Evolutionary conservation across 2,329 filamentous ascomycete genomes (phyloP).

Genomic region (Beauveria pseudobassiana): DNA sequence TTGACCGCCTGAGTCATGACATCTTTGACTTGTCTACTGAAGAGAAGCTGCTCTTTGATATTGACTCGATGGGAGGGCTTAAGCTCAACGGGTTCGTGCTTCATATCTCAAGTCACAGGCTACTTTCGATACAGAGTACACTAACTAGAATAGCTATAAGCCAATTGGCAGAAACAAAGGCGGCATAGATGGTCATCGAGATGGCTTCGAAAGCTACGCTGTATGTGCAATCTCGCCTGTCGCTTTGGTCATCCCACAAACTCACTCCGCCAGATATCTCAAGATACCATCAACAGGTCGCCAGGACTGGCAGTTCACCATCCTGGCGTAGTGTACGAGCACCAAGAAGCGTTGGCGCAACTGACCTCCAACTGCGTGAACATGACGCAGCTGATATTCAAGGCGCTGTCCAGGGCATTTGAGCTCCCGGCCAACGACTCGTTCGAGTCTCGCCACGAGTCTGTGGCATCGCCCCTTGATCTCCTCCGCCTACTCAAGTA

Average conservation of each 20-base stretch:
- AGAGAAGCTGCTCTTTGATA: neutral
- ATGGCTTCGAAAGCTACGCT: slow-evolving; percentile 5
- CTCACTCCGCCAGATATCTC: neutral
- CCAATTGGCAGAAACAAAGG: neutral
- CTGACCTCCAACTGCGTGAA: neutral
- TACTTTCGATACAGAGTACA: too few species aligned
- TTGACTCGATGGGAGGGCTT: neutral
- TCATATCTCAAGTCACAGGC: too few species aligned
- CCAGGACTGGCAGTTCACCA: neutral
- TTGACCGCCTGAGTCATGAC: neutral
- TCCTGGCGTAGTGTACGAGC: neutral
- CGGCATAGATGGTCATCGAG: neutral
- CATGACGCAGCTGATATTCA: neutral
- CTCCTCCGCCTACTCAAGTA: neutral
- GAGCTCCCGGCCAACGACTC: neutral
- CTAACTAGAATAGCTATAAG: neutral
- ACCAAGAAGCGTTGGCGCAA: neutral
- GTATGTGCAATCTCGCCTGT: neutral
- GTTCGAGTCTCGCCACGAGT: neutral
- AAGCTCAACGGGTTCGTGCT: neutral
- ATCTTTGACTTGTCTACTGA: neutral
- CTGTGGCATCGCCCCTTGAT: neutral
- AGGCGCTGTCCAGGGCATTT: neutral
- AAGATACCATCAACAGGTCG: neutral
- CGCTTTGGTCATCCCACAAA: too few species aligned